A percentile compares a stretch with the other conserved stretches of the same genome.
These are phyloP conservation scores for Zymoseptoria tritici DNA, from an alignment of 2,329 filamentous ascomycete genomes.

Conservation along the genomic window DNA sequence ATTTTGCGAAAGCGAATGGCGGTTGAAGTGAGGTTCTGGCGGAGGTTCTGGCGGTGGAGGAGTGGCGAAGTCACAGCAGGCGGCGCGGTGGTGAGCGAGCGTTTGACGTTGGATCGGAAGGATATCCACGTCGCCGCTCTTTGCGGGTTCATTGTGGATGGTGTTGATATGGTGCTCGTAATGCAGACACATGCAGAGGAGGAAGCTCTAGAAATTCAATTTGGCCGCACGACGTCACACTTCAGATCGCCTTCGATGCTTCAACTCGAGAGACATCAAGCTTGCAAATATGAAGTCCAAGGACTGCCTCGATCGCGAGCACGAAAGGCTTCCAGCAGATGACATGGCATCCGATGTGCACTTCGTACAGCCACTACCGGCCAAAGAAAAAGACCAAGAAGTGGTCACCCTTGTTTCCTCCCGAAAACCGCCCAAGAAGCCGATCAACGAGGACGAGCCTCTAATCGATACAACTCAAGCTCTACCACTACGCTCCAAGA, in stretches of 20 bases:
- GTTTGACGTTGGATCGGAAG: constrained; percentile 20
- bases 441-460: constrained; percentile 35
- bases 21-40: constrained; percentile 14
- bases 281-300: neutral
- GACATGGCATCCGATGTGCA: neutral
- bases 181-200: neutral
- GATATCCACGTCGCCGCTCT: constrained; percentile 25
- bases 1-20: constrained; percentile 15
- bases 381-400: constrained; percentile 2
- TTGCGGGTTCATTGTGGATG: constrained; percentile 1
- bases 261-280: too few relatives aligned
- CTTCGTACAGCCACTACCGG: neutral
- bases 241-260: too few relatives aligned
- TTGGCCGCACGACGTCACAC: neutral
- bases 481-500: constrained; percentile 46
- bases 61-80: constrained; percentile 13
- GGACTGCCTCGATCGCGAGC: neutral
- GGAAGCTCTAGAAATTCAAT: neutral
- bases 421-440: constrained; percentile 6
- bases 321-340: neutral
- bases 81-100: constrained; percentile 19
- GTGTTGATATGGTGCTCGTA: neutral
- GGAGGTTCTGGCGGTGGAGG: constrained; percentile 10
- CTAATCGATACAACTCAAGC: constrained; percentile 45
- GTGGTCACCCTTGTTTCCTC: constrained; percentile 9